phyloP scores from a whole-genome alignment of 306 rosid species.

The Mimosa pudica region DNA sequence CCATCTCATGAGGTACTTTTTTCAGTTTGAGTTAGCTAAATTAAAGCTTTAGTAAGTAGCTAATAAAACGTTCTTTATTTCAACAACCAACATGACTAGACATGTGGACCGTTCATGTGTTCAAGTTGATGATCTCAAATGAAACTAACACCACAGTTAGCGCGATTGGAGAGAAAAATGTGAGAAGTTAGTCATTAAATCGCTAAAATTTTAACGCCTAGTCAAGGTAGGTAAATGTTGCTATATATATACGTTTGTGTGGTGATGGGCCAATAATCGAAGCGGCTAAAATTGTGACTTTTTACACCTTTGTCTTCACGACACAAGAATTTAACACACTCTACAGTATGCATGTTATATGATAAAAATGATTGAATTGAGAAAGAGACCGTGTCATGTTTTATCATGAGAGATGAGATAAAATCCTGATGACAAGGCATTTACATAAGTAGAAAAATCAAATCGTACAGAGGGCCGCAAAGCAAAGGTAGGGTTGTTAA shows the following conservation, averaged over 20 bases:
- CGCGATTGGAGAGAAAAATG: slow-evolving; percentile 30
- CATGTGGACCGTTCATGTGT: slow-evolving; percentile 69
- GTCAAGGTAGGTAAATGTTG: not conserved
- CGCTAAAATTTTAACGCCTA: slow-evolving; percentile 7
- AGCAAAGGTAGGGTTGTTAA: slow-evolving; percentile 45
- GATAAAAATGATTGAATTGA: slow-evolving; percentile 21
- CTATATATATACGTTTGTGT: not conserved
- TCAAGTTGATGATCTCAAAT: slow-evolving; percentile 50
- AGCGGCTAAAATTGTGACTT: slow-evolving; percentile 25
- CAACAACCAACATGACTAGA: slow-evolving; percentile 93
- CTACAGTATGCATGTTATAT: not conserved
- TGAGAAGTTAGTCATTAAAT: slow-evolving; percentile 23
- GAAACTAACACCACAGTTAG: slow-evolving; percentile 32
- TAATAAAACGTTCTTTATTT: slow-evolving; percentile 51
- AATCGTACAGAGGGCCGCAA: slow-evolving; percentile 3
- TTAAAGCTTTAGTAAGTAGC: slow-evolving; percentile 50
- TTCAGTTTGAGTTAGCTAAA: slow-evolving; percentile 46
- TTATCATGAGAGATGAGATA: slow-evolving; percentile 16
- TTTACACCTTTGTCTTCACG: slow-evolving; percentile 29
- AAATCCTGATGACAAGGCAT: slow-evolving; percentile 26
- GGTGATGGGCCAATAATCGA: not conserved
- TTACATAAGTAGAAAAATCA: slow-evolving; percentile 13
- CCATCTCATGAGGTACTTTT: slow-evolving; percentile 20
- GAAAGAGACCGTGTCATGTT: not conserved
- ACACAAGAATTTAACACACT: not conserved